Evolutionary conservation across 2,329 filamentous ascomycete genomes (phyloP).

Genomic region (Tolypocladium pustulatum): DNA sequence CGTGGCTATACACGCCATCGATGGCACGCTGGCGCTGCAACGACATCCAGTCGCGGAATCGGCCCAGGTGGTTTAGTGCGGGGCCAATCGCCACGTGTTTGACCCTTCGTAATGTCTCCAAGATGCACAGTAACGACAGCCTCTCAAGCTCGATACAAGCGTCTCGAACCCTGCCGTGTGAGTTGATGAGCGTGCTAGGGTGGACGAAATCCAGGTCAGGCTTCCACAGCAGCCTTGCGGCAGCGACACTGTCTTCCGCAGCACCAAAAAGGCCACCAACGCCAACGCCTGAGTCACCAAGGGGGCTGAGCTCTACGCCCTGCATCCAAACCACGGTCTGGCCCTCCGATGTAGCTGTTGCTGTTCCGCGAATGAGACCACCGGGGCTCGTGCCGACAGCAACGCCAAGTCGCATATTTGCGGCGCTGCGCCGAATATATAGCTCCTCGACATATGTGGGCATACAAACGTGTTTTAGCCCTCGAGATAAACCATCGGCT

Average conservation of each 20-base stretch:
- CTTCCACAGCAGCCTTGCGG: neutral
- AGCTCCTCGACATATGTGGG: neutral
- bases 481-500: neutral
- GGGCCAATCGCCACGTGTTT: neutral
- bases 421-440: conserved; percentile 1
- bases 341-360: neutral
- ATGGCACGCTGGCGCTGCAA: neutral
- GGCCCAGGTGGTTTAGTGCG: neutral
- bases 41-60: conserved; percentile 3
- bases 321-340: neutral
- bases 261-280: neutral
- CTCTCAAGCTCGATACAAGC: neutral
- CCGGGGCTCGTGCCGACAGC: neutral
- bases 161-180: neutral
- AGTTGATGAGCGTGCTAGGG: neutral
- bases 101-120: neutral
- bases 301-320: neutral
- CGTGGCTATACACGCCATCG: neutral
- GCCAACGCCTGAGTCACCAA: neutral
- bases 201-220: neutral
- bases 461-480: neutral
- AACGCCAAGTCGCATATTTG: neutral
- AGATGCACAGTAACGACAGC: neutral
- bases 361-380: neutral
- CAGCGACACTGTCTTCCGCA: neutral